Evolutionary conservation across 805 yeast species (phyloP).

Genomic region (Yueomyces sinensis): DNA sequence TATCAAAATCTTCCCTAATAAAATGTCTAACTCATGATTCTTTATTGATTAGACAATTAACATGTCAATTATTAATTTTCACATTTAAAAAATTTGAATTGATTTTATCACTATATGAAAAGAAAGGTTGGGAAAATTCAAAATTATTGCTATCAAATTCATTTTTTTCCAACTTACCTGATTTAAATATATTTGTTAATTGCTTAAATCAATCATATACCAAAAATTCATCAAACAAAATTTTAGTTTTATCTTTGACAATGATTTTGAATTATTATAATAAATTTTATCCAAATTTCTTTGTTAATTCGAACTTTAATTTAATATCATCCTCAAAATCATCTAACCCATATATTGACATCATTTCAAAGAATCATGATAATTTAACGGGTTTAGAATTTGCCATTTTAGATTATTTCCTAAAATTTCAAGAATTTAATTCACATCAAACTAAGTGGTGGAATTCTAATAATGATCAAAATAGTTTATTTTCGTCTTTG

Average conservation of each 20-base stretch:
- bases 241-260: conserved; percentile 36
- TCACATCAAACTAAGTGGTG: conserved; percentile 65
- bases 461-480: conserved; percentile 35
- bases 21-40: conserved; percentile 42
- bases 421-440: conserved; percentile 46
- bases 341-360: conserved; percentile 25
- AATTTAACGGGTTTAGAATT: conserved; percentile 40
- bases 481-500: conserved; percentile 57
- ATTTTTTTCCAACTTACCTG: conserved; percentile 34
- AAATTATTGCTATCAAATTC: conserved; percentile 24
- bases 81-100: conserved; percentile 40
- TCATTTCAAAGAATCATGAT: conserved; percentile 13
- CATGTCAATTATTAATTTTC: conserved; percentile 44
- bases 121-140: conserved; percentile 29
- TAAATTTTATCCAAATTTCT: conserved; percentile 25
- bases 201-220: conserved; percentile 30
- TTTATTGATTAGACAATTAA: conserved; percentile 45
- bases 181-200: conserved; percentile 25
- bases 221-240: conserved; percentile 26
- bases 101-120: conserved; percentile 26
- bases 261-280: conserved; percentile 31
- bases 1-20: conserved; percentile 43
- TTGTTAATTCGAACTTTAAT: conserved; percentile 2
- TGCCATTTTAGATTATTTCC: conserved; percentile 41
- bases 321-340: conserved; percentile 5